Percentiles rank a stretch among this genome's conserved stretches.
phyloP scores from a whole-genome alignment of 2,329 filamentous ascomycete species.

The Teratosphaeria zuluensis region DNA sequence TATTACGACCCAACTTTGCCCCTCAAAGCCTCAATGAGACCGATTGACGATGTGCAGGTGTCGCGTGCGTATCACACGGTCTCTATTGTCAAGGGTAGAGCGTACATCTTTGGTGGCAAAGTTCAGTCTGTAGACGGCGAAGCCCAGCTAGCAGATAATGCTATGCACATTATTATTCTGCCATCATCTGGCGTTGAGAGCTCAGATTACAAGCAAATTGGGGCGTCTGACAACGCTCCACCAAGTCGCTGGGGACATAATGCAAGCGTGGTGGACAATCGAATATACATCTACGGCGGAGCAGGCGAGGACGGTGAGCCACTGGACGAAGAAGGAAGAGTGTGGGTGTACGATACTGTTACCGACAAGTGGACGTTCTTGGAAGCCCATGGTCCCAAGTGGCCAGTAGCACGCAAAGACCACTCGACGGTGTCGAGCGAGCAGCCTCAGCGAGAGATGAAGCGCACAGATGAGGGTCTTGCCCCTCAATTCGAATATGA shows the following conservation, averaged over 20 bases:
- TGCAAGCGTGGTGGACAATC: slow-evolving; percentile 33
- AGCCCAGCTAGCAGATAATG: slow-evolving; percentile 32
- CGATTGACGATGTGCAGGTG: slow-evolving; percentile 36
- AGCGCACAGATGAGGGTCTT: slow-evolving; percentile 14
- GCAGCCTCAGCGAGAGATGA: slow-evolving; percentile 28
- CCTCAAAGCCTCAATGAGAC: slow-evolving; percentile 41
- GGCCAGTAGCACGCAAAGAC: slow-evolving; percentile 20
- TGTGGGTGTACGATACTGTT: slow-evolving; percentile 37
- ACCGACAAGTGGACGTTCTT: slow-evolving; percentile 32
- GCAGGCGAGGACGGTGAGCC: slow-evolving; percentile 12
- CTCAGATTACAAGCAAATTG: slow-evolving; percentile 32
- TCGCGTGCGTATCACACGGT: slow-evolving; percentile 43
- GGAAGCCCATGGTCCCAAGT: slow-evolving; percentile 18
- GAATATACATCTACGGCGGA: slow-evolving; percentile 37
- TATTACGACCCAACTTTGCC: slow-evolving; percentile 41
- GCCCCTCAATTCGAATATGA: slow-evolving; percentile 32
- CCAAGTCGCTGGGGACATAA: slow-evolving; percentile 33
- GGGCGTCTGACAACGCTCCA: slow-evolving; percentile 28
- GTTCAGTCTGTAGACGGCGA: not conserved
- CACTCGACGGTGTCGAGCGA: slow-evolving; percentile 31
- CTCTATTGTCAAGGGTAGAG: slow-evolving; percentile 43
- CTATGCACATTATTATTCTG: slow-evolving; percentile 44
- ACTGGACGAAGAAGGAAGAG: slow-evolving; percentile 26
- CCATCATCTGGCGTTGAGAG: slow-evolving; percentile 35
- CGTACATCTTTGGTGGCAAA: slow-evolving; percentile 47